These are phyloP conservation scores for Talaromyces amestolkiae DNA, from an alignment of 2,329 filamentous ascomycete species.

Conservation along the genomic window DNA sequence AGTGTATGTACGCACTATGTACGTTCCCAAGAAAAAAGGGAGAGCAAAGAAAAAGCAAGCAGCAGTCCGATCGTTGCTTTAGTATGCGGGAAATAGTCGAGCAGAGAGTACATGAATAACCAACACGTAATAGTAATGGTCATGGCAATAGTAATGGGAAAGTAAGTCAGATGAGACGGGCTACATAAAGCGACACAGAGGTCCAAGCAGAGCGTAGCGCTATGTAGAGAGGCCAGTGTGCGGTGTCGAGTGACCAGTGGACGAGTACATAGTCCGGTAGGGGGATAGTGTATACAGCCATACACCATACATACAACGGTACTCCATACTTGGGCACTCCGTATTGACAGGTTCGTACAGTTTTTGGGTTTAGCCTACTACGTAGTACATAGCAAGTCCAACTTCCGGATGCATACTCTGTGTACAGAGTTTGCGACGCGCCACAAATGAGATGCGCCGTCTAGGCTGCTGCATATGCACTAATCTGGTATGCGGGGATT, in stretches of 20 bases:
- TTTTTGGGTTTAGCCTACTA: no score
- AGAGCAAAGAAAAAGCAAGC: conserved; percentile 3
- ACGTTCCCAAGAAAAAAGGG: neutral
- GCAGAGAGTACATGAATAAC: neutral
- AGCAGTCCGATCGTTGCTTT: neutral
- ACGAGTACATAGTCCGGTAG: neutral
- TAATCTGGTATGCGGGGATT: conserved; percentile 16
- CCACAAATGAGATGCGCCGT: conserved; percentile 6
- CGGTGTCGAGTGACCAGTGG: neutral
- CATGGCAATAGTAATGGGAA: conserved; percentile 4
- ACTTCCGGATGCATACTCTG: neutral
- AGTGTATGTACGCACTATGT: neutral
- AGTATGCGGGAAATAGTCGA: conserved; percentile 6
- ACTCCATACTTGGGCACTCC: conserved; percentile 9
- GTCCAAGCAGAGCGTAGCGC: conserved; percentile 9
- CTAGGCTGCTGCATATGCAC: conserved; percentile 11
- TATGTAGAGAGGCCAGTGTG: conserved; percentile 3
- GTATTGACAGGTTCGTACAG: neutral
- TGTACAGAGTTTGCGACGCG: neutral
- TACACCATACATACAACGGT: neutral
- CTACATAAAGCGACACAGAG: conserved; percentile 5
- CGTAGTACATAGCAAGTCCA: no score
- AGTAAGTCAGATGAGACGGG: conserved; percentile 3
- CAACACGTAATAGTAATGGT: conserved; percentile 14
- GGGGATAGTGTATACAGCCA: neutral